A percentile compares a stretch with the other conserved stretches of the same genome.
These are phyloP conservation scores for Craterostigma plantagineum DNA, from an alignment of 257 asterid genomes.

Conservation along the genomic window DNA sequence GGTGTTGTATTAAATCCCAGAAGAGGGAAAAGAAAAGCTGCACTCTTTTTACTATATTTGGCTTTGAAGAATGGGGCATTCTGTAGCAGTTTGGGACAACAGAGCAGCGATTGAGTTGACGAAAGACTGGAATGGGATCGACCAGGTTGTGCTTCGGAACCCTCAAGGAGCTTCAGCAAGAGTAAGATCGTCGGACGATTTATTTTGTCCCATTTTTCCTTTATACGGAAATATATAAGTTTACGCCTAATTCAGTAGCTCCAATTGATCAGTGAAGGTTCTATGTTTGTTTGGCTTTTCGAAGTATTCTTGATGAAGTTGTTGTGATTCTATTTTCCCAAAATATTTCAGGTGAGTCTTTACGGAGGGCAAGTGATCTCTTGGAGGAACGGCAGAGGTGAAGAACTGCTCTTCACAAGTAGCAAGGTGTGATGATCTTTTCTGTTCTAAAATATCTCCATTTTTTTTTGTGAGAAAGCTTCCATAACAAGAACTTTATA, in stretches of 20 bases:
- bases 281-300: no score
- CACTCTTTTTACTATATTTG: no score
- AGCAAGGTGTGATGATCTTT: conserved; percentile 46
- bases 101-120: conserved; percentile 45
- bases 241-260: no score
- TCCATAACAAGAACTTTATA: no score
- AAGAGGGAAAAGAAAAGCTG: no score
- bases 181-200: conserved; percentile 21
- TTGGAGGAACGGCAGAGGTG: conserved; percentile 83
- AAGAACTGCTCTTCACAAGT: conserved; percentile 79
- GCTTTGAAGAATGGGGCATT: conserved; percentile 51
- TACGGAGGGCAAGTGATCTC: conserved; percentile 88
- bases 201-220: no score
- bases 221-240: no score
- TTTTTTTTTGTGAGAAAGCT: background rate
- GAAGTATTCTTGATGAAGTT: background rate
- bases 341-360: conserved; percentile 49
- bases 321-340: no score
- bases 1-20: no score
- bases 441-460: background rate
- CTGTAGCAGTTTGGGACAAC: conserved; percentile 68
- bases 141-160: conserved; percentile 67
- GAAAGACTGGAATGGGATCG: conserved; percentile 82
- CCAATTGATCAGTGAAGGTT: no score
- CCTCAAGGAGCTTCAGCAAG: conserved; percentile 73